phyloP scores from a whole-genome alignment of 2,329 filamentous ascomycete genomes.

The Neonectria coccinea region DNA sequence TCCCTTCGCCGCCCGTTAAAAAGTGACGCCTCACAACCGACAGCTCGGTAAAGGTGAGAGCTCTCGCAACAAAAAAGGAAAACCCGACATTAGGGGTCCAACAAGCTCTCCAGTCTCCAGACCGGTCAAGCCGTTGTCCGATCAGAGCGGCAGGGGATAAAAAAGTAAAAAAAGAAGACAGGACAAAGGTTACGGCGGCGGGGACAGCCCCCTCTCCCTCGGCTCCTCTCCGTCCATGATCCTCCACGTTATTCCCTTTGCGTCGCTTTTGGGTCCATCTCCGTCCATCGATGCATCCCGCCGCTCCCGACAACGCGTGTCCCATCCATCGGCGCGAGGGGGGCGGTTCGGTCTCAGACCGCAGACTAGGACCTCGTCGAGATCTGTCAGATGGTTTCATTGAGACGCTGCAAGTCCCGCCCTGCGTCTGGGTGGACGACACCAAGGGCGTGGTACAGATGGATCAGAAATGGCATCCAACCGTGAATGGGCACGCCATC shows the following conservation, averaged over 20 bases:
- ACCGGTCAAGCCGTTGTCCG: constrained; percentile 6
- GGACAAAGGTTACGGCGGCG: not conserved
- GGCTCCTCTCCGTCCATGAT: not conserved
- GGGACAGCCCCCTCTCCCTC: not conserved
- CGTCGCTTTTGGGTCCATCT: not conserved
- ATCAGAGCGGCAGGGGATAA: constrained; percentile 1
- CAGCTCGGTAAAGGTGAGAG: constrained; percentile 17
- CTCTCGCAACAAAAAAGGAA: not conserved
- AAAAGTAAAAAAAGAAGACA: not conserved
- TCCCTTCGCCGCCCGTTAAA: not conserved
- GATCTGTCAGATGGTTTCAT: not conserved
- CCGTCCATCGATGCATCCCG: constrained; percentile 3
- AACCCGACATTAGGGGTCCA: not conserved
- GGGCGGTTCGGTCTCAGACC: not conserved
- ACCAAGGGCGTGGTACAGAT: not conserved
- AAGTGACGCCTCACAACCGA: constrained; percentile 25
- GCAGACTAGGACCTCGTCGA: constrained; percentile 2
- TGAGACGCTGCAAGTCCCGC: not conserved
- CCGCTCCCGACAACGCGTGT: not conserved
- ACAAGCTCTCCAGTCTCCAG: not conserved
- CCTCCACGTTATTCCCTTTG: constrained; percentile 3
- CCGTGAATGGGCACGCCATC: not conserved
- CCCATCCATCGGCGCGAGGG: not conserved
- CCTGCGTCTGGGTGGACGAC: not conserved
- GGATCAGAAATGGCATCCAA: not conserved